A percentile compares a stretch with the other conserved stretches of the same genome.
Conservation (phyloP, 495 filamentous ascomycete genomes). For the Talaromyces proteolyticus region DNA sequence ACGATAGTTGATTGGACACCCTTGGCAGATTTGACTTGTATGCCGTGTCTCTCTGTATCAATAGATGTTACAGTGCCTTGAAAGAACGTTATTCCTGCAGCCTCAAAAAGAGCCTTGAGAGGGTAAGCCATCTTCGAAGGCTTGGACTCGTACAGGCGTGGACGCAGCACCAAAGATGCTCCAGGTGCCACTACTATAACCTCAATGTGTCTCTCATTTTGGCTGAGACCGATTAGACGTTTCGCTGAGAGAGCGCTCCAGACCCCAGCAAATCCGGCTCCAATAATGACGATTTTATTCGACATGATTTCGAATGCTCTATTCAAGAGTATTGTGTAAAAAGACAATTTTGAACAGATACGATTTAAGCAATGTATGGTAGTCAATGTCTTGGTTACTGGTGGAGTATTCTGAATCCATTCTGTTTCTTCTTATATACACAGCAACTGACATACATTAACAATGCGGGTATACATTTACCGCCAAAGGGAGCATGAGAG, state of each 20-base stretch:
- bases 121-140: slow-evolving; percentile 14
- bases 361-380: too few relatives aligned
- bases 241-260: slow-evolving; percentile 28
- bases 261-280: slow-evolving; percentile 28
- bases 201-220: slow-evolving; percentile 13
- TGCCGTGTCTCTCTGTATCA: slow-evolving; percentile 10
- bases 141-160: slow-evolving; percentile 27
- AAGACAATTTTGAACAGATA: too few relatives aligned
- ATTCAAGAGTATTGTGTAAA: background rate
- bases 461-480: too few relatives aligned
- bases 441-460: too few relatives aligned
- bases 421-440: too few relatives aligned
- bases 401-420: too few relatives aligned
- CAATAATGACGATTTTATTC: slow-evolving; percentile 19
- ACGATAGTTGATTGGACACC: slow-evolving; percentile 9
- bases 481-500: too few relatives aligned
- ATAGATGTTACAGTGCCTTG: slow-evolving; percentile 19
- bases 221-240: slow-evolving; percentile 16
- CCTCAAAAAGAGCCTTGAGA: slow-evolving; percentile 18
- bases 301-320: slow-evolving; percentile 5
- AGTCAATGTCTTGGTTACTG: too few relatives aligned
- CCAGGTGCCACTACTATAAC: slow-evolving; percentile 24
- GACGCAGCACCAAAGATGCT: slow-evolving; percentile 20
- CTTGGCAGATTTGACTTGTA: slow-evolving; percentile 9
- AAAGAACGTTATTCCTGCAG: slow-evolving; percentile 16